Evolutionary conservation across 495 filamentous ascomycete genomes (phyloP).

Genomic region (Lineolata rhizophorae): DNA sequence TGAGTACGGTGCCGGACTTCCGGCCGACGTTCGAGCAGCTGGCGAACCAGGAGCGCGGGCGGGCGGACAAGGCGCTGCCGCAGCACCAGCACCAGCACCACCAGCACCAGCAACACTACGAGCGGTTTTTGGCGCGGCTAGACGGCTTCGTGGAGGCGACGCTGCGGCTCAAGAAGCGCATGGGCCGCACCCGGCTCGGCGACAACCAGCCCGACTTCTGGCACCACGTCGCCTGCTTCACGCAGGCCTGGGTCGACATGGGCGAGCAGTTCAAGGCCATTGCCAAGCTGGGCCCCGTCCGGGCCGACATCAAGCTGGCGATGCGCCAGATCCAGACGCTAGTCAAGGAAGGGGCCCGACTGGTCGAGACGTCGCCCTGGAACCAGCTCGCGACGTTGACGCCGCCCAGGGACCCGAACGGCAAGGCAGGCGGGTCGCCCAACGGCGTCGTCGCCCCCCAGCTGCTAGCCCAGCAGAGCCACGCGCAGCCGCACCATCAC

Average conservation of each 20-base stretch:
- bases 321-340: no score
- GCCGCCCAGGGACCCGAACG: no score
- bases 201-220: conserved; percentile 68
- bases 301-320: conserved; percentile 40
- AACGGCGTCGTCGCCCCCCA: no score
- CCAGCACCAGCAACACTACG: no score
- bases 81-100: conserved; percentile 26
- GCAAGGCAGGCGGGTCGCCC: no score
- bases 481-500: no score
- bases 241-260: conserved; percentile 20
- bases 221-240: conserved; percentile 56
- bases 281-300: background rate
- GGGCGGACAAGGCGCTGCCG: conserved; percentile 17
- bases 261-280: background rate
- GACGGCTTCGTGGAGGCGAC: conserved; percentile 43
- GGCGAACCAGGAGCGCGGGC: conserved; percentile 15
- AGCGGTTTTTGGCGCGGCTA: conserved; percentile 45
- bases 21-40: conserved; percentile 34
- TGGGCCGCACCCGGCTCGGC: conserved; percentile 65
- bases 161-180: conserved; percentile 40
- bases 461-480: no score
- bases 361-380: no score
- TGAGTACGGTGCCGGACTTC: conserved; percentile 40
- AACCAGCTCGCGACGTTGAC: no score
- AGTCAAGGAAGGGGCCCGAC: no score